Base-by-base conservation (phyloP, 257 asterid species). In the Solanum virginianum region DNA sequence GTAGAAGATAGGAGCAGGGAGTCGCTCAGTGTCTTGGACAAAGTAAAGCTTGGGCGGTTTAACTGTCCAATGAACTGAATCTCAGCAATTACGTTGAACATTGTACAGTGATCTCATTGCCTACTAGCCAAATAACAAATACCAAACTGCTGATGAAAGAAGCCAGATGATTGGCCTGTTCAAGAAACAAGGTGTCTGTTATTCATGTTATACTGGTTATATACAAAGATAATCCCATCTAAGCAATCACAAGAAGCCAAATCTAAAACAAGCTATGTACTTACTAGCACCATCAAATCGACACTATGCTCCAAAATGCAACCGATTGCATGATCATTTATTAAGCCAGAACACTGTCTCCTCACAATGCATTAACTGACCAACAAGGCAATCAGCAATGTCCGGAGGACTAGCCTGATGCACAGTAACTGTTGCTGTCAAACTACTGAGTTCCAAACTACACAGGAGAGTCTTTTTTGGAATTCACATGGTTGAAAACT, bases 371-470 rank as follows among this genome's bases (percentile, higher is more conserved):
- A 74, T 47, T 12, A 4, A 51, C 5, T 22, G 59, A 74, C 7
- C 81, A 22, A 47, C 26, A 15, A 24, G 22, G 62, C 10, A 5
- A 24, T 77, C 63, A 26, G 26, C 26, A 77, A 4, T 1, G 6
- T 26, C 63, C 43, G 63, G 82, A 24, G 82, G 82, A 77, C 63
- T 51, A 77, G 26, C 45, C 63, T 51, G 82, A 77, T 26, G 82
- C 16, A 26, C 59, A 77, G 17, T 51, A 77, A 77, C 82, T 77
- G 45, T 77, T 77, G 63, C 82, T 51, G 45, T 87, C 87, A 90
- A 87, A 55, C 89, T 85, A 80, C 80, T 85, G 90, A 86, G 83
- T 89, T 92, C 99, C 99, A 95, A 72, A 92, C 90, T 8, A 94
- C 90, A 83, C 86, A 86, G 57, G 93, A 55, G 4, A 96, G 97